Percentiles rank a stretch among this genome's conserved stretches.
Evolutionary conservation across 1,284 basidiomycete genomes (phyloP).

Genomic region (Tetrapyrgos nigripes): DNA sequence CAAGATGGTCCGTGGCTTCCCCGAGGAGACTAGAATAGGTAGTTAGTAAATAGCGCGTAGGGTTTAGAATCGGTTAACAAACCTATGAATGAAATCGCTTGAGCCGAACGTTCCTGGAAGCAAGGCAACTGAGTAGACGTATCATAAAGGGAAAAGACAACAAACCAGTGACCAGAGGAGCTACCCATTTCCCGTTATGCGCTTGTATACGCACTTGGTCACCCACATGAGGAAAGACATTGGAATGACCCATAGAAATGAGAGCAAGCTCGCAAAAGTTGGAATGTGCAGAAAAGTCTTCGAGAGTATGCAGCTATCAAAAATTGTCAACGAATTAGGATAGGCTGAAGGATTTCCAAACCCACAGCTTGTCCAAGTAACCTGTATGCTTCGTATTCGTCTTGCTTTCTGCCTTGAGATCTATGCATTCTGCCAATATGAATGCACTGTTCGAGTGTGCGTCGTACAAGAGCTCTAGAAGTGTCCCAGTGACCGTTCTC

Average conservation of each 20-base stretch:
- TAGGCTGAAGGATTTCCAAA: conserved; percentile 12
- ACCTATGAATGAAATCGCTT: conserved; percentile 84
- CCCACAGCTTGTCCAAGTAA: conserved; percentile 75
- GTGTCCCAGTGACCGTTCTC: conserved; percentile 88
- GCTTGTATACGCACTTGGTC: conserved; percentile 81
- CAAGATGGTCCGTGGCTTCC: conserved; percentile 79
- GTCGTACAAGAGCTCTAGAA: conserved; percentile 82
- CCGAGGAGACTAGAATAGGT: conserved; percentile 12
- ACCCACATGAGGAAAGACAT: conserved; percentile 93
- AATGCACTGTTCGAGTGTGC: conserved; percentile 78
- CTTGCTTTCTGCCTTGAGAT: conserved; percentile 63
- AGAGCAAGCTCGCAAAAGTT: conserved; percentile 88
- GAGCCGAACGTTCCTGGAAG: conserved; percentile 80
- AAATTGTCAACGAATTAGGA: not conserved
- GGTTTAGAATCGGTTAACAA: conserved; percentile 63
- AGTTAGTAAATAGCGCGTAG: not conserved
- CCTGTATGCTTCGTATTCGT: conserved; percentile 85
- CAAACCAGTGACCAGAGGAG: conserved; percentile 86
- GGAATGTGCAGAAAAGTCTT: conserved; percentile 90
- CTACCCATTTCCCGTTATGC: conserved; percentile 78
- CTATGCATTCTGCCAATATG: conserved; percentile 68
- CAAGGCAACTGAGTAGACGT: not conserved
- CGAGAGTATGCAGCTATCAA: conserved; percentile 79
- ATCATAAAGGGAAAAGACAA: not conserved
- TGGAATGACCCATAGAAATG: conserved; percentile 72